Evolutionary conservation across 176 grass and related monocot genomes (phyloP).

Genomic region (Avena atlantica): DNA sequence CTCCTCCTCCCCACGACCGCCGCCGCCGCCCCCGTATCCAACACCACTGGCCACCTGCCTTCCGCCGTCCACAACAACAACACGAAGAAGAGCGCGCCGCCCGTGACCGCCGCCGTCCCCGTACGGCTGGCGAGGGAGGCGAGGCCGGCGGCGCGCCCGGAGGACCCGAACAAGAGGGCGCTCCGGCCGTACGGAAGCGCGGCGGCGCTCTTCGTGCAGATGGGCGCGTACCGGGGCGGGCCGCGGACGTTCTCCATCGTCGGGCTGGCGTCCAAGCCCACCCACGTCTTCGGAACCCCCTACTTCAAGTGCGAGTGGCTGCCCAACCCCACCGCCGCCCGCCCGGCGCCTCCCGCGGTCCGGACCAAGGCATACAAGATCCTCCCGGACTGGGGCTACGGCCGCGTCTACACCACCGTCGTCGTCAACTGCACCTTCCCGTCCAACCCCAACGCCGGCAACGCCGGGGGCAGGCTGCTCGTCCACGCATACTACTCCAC

Average conservation of each 20-base stretch:
- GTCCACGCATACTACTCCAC: conserved; percentile 91
- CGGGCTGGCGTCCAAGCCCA: conserved; percentile 86
- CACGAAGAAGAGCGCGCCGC: background rate
- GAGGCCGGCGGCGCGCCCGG: background rate
- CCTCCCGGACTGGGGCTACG: conserved; percentile 93
- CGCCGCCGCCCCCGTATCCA: background rate
- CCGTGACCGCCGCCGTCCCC: background rate
- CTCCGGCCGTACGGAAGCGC: conserved; percentile 76
- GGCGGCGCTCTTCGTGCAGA: conserved; percentile 85
- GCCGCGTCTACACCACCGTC: conserved; percentile 86
- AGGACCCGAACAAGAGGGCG: conserved; percentile 66
- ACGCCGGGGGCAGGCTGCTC: conserved; percentile 81
- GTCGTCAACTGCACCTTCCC: conserved; percentile 96
- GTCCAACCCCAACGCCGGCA: conserved; percentile 70
- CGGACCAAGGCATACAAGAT: conserved; percentile 91
- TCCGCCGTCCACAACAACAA: background rate
- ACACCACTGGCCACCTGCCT: background rate
- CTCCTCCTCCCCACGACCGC: conserved; percentile 14
- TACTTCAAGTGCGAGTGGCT: conserved; percentile 99
- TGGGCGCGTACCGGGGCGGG: conserved; percentile 91
- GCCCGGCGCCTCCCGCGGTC: conserved; percentile 51
- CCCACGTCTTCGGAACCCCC: conserved; percentile 72
- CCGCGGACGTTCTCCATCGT: conserved; percentile 72
- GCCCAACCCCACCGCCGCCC: conserved; percentile 48
- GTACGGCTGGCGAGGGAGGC: background rate